Conservation (phyloP, 2,329 filamentous ascomycete species). For the Ambrosiella cleistominuta region DNA sequence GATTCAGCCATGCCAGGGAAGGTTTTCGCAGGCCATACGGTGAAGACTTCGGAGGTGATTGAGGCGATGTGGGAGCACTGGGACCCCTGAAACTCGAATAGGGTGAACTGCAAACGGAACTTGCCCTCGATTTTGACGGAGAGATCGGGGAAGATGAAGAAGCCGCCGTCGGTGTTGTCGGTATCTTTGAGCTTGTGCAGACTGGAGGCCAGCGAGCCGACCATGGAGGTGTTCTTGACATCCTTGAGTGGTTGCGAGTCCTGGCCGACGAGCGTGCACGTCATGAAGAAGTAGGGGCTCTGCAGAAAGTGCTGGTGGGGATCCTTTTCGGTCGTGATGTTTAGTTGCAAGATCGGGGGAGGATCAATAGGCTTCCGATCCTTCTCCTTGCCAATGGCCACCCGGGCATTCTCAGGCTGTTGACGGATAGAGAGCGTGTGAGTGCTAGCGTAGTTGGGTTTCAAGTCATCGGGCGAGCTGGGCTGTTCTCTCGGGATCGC, state of each 20-base stretch:
- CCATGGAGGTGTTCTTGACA: constrained; percentile 32
- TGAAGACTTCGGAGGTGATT: constrained; percentile 49
- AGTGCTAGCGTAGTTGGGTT: constrained; percentile 4
- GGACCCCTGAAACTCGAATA: constrained; percentile 38
- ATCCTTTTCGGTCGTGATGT: constrained; percentile 24
- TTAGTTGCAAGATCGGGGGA: constrained; percentile 63
- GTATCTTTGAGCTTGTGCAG: constrained; percentile 66
- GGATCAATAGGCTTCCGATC: constrained; percentile 79
- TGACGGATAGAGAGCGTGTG: constrained; percentile 39
- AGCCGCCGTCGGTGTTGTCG: constrained; percentile 60
- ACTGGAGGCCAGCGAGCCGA: constrained; percentile 63
- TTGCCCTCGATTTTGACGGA: constrained; percentile 59
- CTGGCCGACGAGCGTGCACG: constrained; percentile 27
- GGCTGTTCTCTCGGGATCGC: not conserved
- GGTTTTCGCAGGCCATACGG: constrained; percentile 45
- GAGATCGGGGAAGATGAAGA: constrained; percentile 82
- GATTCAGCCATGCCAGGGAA: constrained; percentile 71
- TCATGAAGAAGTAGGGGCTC: constrained; percentile 31
- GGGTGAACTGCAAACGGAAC: constrained; percentile 57
- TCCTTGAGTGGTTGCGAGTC: constrained; percentile 23
- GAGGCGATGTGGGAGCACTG: constrained; percentile 20
- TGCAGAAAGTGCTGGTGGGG: constrained; percentile 26
- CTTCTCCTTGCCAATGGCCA: constrained; percentile 59
- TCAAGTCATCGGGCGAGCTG: constrained; percentile 2
- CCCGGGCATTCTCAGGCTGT: constrained; percentile 48